Base-by-base conservation (phyloP, 805 yeast species). In the Candida railenensis region DNA sequence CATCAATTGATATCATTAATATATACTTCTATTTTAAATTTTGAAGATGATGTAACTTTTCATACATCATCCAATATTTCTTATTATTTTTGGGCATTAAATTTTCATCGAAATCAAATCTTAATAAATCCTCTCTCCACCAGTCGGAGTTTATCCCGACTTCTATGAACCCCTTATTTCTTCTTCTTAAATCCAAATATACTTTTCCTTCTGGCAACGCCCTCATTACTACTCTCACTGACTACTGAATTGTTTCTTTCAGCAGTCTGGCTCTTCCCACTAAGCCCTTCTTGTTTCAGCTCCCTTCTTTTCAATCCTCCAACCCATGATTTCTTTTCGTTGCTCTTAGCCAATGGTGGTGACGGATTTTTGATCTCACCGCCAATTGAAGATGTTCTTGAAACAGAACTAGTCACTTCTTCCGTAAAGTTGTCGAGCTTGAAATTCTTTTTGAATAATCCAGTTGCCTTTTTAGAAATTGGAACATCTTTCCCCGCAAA, bases 131-230 rank as follows among this genome's bases (percentile, higher is more conserved):
- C n/a, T n/a, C n/a, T n/a, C n/a, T n/a, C n/a, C n/a, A n/a, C n/a
- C n/a, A n/a, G n/a, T n/a, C n/a, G n/a, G n/a, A n/a, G n/a, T n/a
- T n/a, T n/a, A n/a, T 34, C 20, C 12, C 14, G 8, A 9, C 20
- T 5, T 34, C 18, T 34, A 34, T 34, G 18, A 15, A 18, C 18
- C 37, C 8, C 37, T 34, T 19, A 22, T 21, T 9, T 18, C 39
- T 63, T 68, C 43, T 66, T 49, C 47, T 64, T 69, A 49, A 72
- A 72, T 2, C 73, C 64, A 48, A 72, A 72, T 4, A 71, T 53
- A 41, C 71, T 61, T 51, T 63, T 63, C 48, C 57, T 56, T 49
- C 49, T 53, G 25, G 45, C 48, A 22, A 44, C 52, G 3, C 43
- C 38, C 43, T 45, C 14, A 43, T 22, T 22, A 14, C 22, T 36